Evolutionary conservation across 208 protist genomes (phyloP).

Genomic region (Crithidia brevicula): DNA sequence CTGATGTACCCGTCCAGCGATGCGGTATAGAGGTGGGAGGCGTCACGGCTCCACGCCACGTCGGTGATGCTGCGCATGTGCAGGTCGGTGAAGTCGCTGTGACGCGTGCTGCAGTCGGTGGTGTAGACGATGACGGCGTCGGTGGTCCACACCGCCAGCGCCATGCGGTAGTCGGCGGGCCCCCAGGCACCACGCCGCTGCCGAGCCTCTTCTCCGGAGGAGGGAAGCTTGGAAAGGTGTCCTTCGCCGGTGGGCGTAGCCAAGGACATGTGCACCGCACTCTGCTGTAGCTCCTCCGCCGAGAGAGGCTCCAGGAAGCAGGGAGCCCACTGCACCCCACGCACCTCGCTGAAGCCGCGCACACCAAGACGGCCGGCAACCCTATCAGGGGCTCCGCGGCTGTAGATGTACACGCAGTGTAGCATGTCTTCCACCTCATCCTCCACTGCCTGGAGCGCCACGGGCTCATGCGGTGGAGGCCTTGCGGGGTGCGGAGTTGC

Average conservation of each 20-base stretch:
- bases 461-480: too few relatives aligned
- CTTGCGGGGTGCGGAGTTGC: too few relatives aligned
- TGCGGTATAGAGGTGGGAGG: conserved; percentile 67
- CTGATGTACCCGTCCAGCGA: conserved; percentile 88
- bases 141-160: conserved; percentile 82
- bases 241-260: not conserved
- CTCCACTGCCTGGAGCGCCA: conserved; percentile 7
- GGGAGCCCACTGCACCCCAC: conserved; percentile 79
- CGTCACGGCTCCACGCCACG: conserved; percentile 72
- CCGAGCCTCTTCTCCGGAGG: conserved; percentile 8
- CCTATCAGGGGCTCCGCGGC: conserved; percentile 59
- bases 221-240: too few relatives aligned
- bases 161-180: conserved; percentile 84
- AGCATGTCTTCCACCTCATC: conserved; percentile 57
- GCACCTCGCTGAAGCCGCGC: conserved; percentile 73
- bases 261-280: conserved; percentile 11
- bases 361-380: conserved; percentile 62
- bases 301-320: conserved; percentile 74
- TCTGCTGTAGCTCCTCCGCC: conserved; percentile 14
- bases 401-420: conserved; percentile 86
- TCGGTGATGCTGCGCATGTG: conserved; percentile 92
- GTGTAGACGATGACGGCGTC: conserved; percentile 90
- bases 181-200: conserved; percentile 59
- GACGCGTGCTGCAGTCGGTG: conserved; percentile 71
- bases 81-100: conserved; percentile 90